Percentiles rank a stretch among this genome's conserved stretches.
phyloP scores from a whole-genome alignment of 1,284 basidiomycete species.

The Mycena citricolor region DNA sequence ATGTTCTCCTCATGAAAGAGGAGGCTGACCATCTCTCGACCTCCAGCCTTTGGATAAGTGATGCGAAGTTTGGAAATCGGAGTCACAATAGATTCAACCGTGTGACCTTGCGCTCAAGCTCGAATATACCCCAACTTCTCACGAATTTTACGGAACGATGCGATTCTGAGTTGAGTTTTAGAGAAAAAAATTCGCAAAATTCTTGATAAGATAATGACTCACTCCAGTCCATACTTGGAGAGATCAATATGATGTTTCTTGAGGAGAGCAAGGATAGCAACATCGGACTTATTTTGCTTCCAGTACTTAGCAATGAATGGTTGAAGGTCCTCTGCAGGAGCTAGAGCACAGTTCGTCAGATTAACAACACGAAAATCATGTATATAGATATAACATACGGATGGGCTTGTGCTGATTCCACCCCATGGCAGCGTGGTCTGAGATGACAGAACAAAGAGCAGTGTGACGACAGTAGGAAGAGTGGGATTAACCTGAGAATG shows the following conservation, averaged over 20 bases:
- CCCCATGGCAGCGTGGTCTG: too few species aligned
- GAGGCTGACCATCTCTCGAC: conserved; percentile 20
- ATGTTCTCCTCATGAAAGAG: conserved; percentile 24
- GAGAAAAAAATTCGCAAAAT: background rate
- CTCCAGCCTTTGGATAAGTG: conserved; percentile 25
- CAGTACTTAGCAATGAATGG: too few species aligned
- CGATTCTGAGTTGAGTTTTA: background rate
- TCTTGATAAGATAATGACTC: background rate
- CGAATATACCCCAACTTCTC: conserved; percentile 4
- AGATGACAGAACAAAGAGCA: too few species aligned
- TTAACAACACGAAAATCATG: too few species aligned
- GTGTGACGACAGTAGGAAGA: too few species aligned
- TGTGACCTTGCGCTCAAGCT: background rate
- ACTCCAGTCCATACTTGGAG: conserved; percentile 13
- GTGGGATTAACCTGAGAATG: too few species aligned
- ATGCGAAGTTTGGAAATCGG: conserved; percentile 19
- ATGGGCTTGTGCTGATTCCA: too few species aligned
- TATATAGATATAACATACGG: too few species aligned
- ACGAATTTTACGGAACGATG: conserved; percentile 4
- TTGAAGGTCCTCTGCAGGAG: too few species aligned
- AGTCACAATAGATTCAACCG: conserved; percentile 14
- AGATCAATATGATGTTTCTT: conserved; percentile 21
- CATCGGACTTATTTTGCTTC: conserved; percentile 24
- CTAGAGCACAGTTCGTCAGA: too few species aligned
- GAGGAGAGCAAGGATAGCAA: conserved; percentile 19